Base-by-base conservation (phyloP, 208 protist species). In the Angomonas desouzai region DNA sequence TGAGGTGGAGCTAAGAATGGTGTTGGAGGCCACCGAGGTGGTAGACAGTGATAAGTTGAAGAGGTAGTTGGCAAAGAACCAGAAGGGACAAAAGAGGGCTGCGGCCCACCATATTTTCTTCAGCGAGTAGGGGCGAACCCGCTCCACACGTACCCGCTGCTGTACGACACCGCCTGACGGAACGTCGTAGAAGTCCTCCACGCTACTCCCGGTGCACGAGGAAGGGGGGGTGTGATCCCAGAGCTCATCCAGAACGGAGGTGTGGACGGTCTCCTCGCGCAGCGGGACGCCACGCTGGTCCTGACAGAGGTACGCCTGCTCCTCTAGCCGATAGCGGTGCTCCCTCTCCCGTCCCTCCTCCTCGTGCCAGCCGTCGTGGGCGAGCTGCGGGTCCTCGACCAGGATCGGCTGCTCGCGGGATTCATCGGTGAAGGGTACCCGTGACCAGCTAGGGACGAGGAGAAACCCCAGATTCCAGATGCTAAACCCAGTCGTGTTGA, bases 11-110 rank as follows among this genome's bases (percentile, higher is more conserved):
- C 84, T 93, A 20, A 97, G 69, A 22, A 96, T 82, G 27, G 89
- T 95, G 75, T 91, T 93, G 30, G 89, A 96, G 27, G 88, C 77
- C 0, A 97, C 87, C 10, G 88, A 95, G 1, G 89, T 92, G 51
- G 70, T 66, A 18, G 87, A 87, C 20, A 97, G 87, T 7, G 85
- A 94, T 23, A 87, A 38, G 65, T 97, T 97, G 66, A 97, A 97
- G 34, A 93, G 70, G 64, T 86, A 94, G 70, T 97, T 97, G 20
- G 89, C 91, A 13, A 87, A 29, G 62, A 96, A 94, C 93, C 91
- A 97, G 18, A 97, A 67, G 0, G 87, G 86, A 60, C 88, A 94
- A 66, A 97, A 97, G 36, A 70, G 57, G 11, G 65, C 63, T 33
- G 91, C 88, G 20, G 74, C 87, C n/a, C 36, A 59, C 68, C 89